Base-by-base conservation (phyloP, 306 rosid genomes). In the Rosa multiflora region DNA sequence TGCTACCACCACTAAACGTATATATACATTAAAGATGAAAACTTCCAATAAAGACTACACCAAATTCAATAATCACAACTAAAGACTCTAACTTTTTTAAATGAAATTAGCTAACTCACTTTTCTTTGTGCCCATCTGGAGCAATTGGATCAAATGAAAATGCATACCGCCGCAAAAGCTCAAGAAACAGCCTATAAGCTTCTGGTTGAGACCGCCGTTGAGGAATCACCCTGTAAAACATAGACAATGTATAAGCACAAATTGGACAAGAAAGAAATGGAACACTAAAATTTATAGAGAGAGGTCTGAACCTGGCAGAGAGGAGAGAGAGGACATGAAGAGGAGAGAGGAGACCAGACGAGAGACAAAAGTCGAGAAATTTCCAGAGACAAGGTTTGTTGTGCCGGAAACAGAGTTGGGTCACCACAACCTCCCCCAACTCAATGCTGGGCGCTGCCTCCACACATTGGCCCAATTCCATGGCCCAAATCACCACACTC, bases 321-420 rank as follows among this genome's bases (percentile, higher is more conserved):
- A 92, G 87, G 26, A 90, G 88, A 1, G 93, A 78, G 79, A 92
- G 90, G 5, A 86, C 47, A 21, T 90, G 97, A 26, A 87, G 86
- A 1, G 94, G 93, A 77, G 68, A 87, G 61, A 92, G 61, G 73
- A 92, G 90, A 37, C 88, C 85, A 10, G 93, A 83, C 11, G 88
- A 77, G 47, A 92, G 89, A 1, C 93, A 91, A 26, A 80, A 70
- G 15, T 90, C 81, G 2, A 83, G 37, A 70, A 92, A 86, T 80
- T 92, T 92, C 97, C 97, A 92, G 11, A 85, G 67, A 9, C 86
- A 83, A 42, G 97, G 90, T 32, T 73, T 72, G 58, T 91, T 89
- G 79, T 87, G 76, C 4, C 63, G 71, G 67, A 86, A 88, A 80
- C 90, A 90, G 44, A 88, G 87, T 59, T 82, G 85, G 1, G 92